A percentile compares a stretch with the other conserved stretches of the same genome.
Conservation (phyloP, 768 basidiomycete species). For the Leucosporidium creatinivorum region DNA sequence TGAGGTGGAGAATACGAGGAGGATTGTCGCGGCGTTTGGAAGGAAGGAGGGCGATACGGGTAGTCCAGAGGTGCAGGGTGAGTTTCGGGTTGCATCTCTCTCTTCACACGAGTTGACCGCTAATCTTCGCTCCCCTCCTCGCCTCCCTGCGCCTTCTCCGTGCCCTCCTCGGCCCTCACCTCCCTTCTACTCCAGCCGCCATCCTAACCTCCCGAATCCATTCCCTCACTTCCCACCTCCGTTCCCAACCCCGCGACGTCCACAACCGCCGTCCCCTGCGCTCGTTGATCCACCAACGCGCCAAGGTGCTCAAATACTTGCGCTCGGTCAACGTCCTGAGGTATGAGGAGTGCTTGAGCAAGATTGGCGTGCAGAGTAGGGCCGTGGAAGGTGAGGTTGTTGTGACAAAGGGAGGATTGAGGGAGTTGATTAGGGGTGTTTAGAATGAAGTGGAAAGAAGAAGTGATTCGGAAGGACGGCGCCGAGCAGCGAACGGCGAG, state of each 20-base stretch:
- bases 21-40: slow-evolving; percentile 75
- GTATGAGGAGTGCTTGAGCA: slow-evolving; percentile 64
- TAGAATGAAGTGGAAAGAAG: slow-evolving; percentile 4
- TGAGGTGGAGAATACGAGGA: slow-evolving; percentile 72
- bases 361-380: slow-evolving; percentile 66
- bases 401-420: slow-evolving; percentile 42
- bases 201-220: slow-evolving; percentile 79
- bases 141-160: background rate
- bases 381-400: slow-evolving; percentile 87
- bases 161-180: background rate
- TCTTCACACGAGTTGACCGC: no score
- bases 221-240: slow-evolving; percentile 66
- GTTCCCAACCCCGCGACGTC: slow-evolving; percentile 59
- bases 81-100: slow-evolving; percentile 32
- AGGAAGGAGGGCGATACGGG: slow-evolving; percentile 67
- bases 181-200: slow-evolving; percentile 54
- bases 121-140: background rate
- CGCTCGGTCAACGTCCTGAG: slow-evolving; percentile 57
- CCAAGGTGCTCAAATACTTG: slow-evolving; percentile 73
- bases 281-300: slow-evolving; percentile 70
- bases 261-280: slow-evolving; percentile 67
- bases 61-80: slow-evolving; percentile 83
- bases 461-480: background rate
- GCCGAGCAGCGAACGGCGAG: no score
- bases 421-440: slow-evolving; percentile 22